phyloP scores from a whole-genome alignment of 108 stramenopile species.

The Nitzschia sp. region DNA sequence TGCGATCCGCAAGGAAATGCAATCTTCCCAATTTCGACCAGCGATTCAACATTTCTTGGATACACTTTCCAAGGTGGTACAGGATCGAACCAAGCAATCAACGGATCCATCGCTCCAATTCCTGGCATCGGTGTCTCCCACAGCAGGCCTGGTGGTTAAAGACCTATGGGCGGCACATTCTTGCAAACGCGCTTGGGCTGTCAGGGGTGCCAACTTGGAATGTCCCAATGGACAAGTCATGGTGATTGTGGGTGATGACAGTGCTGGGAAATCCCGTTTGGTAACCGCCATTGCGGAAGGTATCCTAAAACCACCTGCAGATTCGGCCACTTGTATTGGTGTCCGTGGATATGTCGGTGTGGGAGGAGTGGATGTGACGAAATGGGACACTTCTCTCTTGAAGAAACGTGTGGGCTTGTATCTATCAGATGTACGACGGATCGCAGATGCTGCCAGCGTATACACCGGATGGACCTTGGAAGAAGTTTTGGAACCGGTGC shows the following conservation, averaged over 20 bases:
- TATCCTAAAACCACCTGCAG: slow-evolving; percentile 60
- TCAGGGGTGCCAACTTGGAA: slow-evolving; percentile 70
- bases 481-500: slow-evolving; percentile 79
- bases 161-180: slow-evolving; percentile 88
- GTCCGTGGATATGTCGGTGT: slow-evolving; percentile 68
- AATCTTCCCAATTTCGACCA: slow-evolving; percentile 23
- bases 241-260: slow-evolving; percentile 72
- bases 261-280: slow-evolving; percentile 73
- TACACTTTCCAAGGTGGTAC: slow-evolving; percentile 40
- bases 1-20: slow-evolving; percentile 41
- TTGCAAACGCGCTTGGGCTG: slow-evolving; percentile 73
- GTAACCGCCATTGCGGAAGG: slow-evolving; percentile 78
- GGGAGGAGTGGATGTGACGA: slow-evolving; percentile 65
- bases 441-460: slow-evolving; percentile 63
- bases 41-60: slow-evolving; percentile 45
- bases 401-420: slow-evolving; percentile 68
- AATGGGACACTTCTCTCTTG: slow-evolving; percentile 73
- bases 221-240: slow-evolving; percentile 76
- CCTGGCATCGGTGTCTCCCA: slow-evolving; percentile 61
- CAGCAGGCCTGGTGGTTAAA: slow-evolving; percentile 62
- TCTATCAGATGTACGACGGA: slow-evolving; percentile 70
- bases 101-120: slow-evolving; percentile 31
- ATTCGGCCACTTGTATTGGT: slow-evolving; percentile 57
- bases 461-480: slow-evolving; percentile 68
- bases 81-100: slow-evolving; percentile 39